These are phyloP conservation scores for Salix exigua DNA, from an alignment of 345 rosid species.

Conservation along the genomic window DNA sequence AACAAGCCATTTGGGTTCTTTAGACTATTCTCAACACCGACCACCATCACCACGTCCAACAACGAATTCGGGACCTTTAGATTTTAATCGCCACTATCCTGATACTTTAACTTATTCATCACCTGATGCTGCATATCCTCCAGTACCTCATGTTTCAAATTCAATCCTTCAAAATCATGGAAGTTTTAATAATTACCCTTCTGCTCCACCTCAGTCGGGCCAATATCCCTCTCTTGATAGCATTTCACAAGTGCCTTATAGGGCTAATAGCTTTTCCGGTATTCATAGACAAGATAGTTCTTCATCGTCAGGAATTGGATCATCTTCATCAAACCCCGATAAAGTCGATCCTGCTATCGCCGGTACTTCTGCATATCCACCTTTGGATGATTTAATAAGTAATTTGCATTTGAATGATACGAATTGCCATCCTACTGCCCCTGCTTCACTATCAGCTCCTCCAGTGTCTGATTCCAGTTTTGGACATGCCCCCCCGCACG, in stretches of 20 bases:
- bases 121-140: conserved; percentile 29
- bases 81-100: conserved; percentile 33
- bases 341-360: conserved; percentile 1
- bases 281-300: conserved; percentile 51
- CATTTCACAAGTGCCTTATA: conserved; percentile 34
- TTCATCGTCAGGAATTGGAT: conserved; percentile 25
- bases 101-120: conserved; percentile 43
- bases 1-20: conserved; percentile 13
- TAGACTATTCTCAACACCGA: conserved; percentile 6
- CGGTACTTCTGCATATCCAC: conserved; percentile 54
- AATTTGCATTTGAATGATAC: conserved; percentile 42
- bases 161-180: conserved; percentile 41
- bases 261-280: conserved; percentile 34
- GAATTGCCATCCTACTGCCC: conserved; percentile 28
- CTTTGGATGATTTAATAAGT: conserved; percentile 53
- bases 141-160: conserved; percentile 24
- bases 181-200: conserved; percentile 44
- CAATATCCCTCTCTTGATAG: conserved; percentile 40
- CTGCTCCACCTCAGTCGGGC: conserved; percentile 34
- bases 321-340: conserved; percentile 9
- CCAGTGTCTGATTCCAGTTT: conserved; percentile 39
- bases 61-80: conserved; percentile 39
- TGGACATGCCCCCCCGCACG: conserved; percentile 31
- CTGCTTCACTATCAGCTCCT: conserved; percentile 49
- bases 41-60: conserved; percentile 24